phyloP scores from a whole-genome alignment of 768 basidiomycete species.

The Cystobasidium ongulense region DNA sequence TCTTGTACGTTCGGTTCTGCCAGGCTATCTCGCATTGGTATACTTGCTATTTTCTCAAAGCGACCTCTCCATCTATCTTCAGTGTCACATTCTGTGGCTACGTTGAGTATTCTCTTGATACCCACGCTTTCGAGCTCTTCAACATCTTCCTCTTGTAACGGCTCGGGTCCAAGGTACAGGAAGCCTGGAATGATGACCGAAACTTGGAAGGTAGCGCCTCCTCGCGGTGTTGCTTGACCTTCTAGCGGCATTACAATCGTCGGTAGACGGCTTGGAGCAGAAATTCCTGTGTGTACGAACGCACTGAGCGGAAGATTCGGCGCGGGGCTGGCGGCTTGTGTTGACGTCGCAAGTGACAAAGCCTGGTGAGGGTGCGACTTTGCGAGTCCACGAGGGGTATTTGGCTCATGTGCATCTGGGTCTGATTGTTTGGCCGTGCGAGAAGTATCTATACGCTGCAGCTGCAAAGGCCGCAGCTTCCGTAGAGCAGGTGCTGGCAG shows the following conservation, averaged over 20 bases:
- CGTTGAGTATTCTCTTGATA: slow-evolving; percentile 78
- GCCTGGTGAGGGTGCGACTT: not conserved
- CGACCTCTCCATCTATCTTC: slow-evolving; percentile 51
- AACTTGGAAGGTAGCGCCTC: slow-evolving; percentile 55
- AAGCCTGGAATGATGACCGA: slow-evolving; percentile 87
- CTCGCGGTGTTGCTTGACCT: not conserved
- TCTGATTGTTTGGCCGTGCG: not conserved
- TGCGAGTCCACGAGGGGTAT: not conserved
- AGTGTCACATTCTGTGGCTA: slow-evolving; percentile 51
- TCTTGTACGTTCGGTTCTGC: slow-evolving; percentile 81
- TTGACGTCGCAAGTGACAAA: not conserved
- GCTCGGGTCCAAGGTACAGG: slow-evolving; percentile 82
- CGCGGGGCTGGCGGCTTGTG: not conserved
- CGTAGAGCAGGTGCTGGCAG: not conserved
- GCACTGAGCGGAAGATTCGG: not conserved
- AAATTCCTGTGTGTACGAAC: not conserved
- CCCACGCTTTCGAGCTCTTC: slow-evolving; percentile 64
- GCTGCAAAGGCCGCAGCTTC: not conserved
- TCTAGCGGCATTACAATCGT: too few species aligned
- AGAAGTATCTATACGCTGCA: not conserved
- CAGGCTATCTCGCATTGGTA: slow-evolving; percentile 90
- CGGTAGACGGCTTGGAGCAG: not conserved
- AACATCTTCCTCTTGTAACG: slow-evolving; percentile 65
- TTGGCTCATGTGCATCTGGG: not conserved
- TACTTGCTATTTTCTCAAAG: slow-evolving; percentile 63